These are phyloP conservation scores for Fusarium caatingaense DNA, from an alignment of 2,329 filamentous ascomycete species.

Conservation along the genomic window DNA sequence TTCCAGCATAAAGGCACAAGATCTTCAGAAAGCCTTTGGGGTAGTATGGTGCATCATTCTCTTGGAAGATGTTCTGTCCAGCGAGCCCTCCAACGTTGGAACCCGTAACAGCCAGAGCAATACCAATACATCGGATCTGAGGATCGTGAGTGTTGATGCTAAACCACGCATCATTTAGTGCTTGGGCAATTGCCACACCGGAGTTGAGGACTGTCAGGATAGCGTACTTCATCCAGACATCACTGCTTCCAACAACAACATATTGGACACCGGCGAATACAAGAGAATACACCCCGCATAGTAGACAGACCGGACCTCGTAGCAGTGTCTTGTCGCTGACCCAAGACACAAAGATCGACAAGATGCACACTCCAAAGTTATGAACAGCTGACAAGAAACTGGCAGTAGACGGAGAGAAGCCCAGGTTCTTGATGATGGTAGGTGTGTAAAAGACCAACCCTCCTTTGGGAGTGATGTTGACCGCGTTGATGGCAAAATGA, in stretches of 20 bases:
- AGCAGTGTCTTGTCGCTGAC: not conserved
- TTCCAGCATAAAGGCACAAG: not conserved
- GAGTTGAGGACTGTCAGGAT: not conserved
- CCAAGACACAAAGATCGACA: not conserved
- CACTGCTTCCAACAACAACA: not conserved
- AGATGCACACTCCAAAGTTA: conserved; percentile 9
- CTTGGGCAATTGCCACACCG: not conserved
- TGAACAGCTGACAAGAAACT: conserved; percentile 1
- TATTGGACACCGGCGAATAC: conserved; percentile 5
- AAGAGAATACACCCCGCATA: conserved; percentile 4
- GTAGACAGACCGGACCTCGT: not conserved
- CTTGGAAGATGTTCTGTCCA: conserved; percentile 3
- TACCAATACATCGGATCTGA: not conserved
- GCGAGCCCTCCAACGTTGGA: not conserved
- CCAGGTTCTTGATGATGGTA: conserved; percentile 10
- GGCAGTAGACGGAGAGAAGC: not conserved
- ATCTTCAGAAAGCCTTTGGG: not conserved
- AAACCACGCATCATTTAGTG: not conserved
- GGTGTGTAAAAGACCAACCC: conserved; percentile 6
- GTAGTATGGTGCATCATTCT: not conserved
- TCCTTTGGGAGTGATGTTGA: not conserved
- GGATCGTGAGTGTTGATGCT: conserved; percentile 10
- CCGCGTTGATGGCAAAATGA: not conserved
- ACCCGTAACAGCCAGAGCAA: not conserved
- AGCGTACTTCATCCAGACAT: conserved; percentile 7